Conservation (phyloP, 345 rosid genomes). For the Bretschneidera sinensis region DNA sequence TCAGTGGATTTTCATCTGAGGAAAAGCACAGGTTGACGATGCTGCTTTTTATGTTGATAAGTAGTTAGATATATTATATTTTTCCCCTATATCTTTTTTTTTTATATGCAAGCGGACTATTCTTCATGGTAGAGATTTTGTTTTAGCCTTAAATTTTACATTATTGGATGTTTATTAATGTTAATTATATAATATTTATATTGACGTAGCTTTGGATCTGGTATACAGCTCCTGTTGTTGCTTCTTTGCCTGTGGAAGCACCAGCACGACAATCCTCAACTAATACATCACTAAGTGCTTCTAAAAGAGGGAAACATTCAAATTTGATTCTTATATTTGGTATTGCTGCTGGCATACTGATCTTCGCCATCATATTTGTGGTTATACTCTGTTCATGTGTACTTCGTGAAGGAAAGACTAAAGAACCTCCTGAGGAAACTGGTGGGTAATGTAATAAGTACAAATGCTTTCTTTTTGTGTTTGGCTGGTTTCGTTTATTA, state of each 20-base stretch:
- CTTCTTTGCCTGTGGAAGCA: constrained; percentile 49
- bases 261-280: constrained; percentile 45
- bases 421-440: constrained; percentile 42
- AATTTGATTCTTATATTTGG: constrained; percentile 58
- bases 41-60: too few species aligned
- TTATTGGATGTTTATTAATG: background rate
- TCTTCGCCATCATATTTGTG: constrained; percentile 46
- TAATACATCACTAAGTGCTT: constrained; percentile 30
- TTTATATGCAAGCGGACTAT: background rate
- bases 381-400: constrained; percentile 60
- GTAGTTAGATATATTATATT: too few species aligned
- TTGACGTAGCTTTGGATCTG: constrained; percentile 16
- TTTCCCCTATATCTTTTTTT: too few species aligned
- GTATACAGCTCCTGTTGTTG: constrained; percentile 64
- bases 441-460: constrained; percentile 37
- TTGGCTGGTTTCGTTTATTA: too few species aligned
- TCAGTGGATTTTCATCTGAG: too few species aligned
- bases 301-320: constrained; percentile 51
- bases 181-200: background rate
- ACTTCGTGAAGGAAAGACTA: constrained; percentile 49
- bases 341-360: constrained; percentile 58
- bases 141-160: background rate
- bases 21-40: too few species aligned
- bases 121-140: too few species aligned
- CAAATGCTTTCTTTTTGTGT: constrained; percentile 1